Evolutionary conservation across 805 yeast species (phyloP).

Genomic region (Candida nitratophila): DNA sequence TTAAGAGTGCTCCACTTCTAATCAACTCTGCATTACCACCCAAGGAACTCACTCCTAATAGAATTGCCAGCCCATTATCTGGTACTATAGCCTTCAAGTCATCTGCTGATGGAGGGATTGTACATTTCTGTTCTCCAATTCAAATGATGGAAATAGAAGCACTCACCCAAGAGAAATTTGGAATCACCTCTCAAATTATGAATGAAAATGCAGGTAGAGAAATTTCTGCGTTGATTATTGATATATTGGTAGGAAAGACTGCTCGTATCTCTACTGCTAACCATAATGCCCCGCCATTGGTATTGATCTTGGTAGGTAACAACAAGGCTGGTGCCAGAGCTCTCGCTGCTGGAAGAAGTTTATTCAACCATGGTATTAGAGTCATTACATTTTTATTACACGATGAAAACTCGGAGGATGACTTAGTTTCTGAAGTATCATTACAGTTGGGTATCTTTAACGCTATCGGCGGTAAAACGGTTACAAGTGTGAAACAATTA

Average conservation of each 20-base stretch:
- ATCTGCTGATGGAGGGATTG: constrained; percentile 16
- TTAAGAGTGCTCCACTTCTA: neutral
- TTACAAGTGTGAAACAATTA: constrained; percentile 28
- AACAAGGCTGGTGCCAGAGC: constrained; percentile 70
- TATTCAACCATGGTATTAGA: constrained; percentile 66
- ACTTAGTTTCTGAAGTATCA: constrained; percentile 25
- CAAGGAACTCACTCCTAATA: too few species aligned
- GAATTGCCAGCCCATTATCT: neutral
- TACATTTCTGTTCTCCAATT: constrained; percentile 67
- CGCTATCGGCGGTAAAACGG: constrained; percentile 65
- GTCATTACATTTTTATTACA: constrained; percentile 46
- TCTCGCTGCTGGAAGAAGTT: constrained; percentile 70
- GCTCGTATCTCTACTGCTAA: constrained; percentile 53
- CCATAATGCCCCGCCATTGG: constrained; percentile 75
- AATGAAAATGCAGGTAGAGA: constrained; percentile 67
- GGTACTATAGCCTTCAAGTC: neutral
- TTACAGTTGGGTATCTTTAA: constrained; percentile 51
- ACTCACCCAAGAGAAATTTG: constrained; percentile 44
- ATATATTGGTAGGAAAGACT: constrained; percentile 61
- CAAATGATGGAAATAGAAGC: constrained; percentile 75
- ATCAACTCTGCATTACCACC: neutral
- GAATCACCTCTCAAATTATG: constrained; percentile 36
- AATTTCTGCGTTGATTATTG: constrained; percentile 49
- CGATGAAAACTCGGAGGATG: constrained; percentile 32
- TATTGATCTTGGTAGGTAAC: constrained; percentile 66